Evolutionary conservation across 805 yeast species (phyloP).

Genomic region (Myxozyma neglecta): DNA sequence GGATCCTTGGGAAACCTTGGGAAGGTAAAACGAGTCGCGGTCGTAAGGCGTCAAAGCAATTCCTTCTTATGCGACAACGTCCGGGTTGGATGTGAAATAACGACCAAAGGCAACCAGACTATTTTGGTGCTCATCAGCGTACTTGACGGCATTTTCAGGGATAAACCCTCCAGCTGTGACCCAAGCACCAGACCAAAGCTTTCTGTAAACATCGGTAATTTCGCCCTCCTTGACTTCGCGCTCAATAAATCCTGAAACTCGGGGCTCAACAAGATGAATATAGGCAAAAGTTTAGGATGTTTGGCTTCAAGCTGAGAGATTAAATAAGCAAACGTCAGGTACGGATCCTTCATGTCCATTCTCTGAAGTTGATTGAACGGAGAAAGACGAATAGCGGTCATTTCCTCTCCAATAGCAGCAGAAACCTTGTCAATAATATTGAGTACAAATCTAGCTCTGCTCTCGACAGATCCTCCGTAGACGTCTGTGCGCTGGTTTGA

Average conservation of each 20-base stretch:
- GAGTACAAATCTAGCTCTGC: slow-evolving; percentile 53
- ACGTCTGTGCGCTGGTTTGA: slow-evolving; percentile 58
- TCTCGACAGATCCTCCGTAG: slow-evolving; percentile 64
- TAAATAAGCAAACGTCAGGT: slow-evolving; percentile 46
- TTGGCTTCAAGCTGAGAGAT: slow-evolving; percentile 46
- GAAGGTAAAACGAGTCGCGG: slow-evolving; percentile 52
- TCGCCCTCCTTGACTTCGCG: slow-evolving; percentile 2
- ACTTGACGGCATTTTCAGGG: slow-evolving; percentile 21
- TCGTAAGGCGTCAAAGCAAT: slow-evolving; percentile 47
- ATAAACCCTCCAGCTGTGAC: slow-evolving; percentile 33
- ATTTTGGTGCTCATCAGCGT: slow-evolving; percentile 13
- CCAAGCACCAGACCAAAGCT: slow-evolving; percentile 26
- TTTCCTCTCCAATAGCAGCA: slow-evolving; percentile 52
- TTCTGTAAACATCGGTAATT: slow-evolving; percentile 9
- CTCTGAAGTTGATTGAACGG: slow-evolving; percentile 43
- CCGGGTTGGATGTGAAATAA: slow-evolving; percentile 56
- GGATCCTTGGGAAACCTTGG: too few relatives aligned
- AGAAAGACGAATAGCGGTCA: slow-evolving; percentile 42
- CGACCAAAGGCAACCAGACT: slow-evolving; percentile 49
- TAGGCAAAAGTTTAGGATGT: slow-evolving; percentile 44
- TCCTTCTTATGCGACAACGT: slow-evolving; percentile 47
- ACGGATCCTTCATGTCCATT: slow-evolving; percentile 37
- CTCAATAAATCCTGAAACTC: slow-evolving; percentile 39
- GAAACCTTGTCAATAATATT: slow-evolving; percentile 56
- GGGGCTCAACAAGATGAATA: slow-evolving; percentile 50